Percentiles rank a stretch among this genome's conserved stretches.
Conservation (phyloP, 495 filamentous ascomycete species). For the Penicillium dipodomyicola region DNA sequence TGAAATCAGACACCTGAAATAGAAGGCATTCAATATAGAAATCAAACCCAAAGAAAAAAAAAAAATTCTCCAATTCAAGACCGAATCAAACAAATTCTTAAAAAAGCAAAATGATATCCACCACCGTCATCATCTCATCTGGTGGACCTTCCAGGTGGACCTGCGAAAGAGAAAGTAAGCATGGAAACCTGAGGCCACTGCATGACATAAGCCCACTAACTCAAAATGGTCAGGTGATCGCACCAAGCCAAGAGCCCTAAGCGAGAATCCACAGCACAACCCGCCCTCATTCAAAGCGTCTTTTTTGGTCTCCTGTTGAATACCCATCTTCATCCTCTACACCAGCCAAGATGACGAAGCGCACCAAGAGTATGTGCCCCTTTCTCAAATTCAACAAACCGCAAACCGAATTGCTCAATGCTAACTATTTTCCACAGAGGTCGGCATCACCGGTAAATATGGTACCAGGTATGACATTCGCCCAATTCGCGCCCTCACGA, state of each 20-base stretch:
- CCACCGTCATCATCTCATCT: constrained; percentile 5
- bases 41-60: not conserved
- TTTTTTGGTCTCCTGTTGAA: constrained; percentile 43
- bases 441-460: constrained; percentile 79
- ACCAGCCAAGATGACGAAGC: constrained; percentile 83
- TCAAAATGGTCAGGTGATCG: constrained; percentile 25
- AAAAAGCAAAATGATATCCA: not conserved
- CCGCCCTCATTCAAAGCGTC: constrained; percentile 35
- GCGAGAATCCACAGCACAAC: constrained; percentile 49
- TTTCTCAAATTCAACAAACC: constrained; percentile 5
- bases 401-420: constrained; percentile 11
- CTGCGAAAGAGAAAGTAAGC: constrained; percentile 7
- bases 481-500: constrained; percentile 24
- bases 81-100: not conserved
- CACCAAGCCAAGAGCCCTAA: constrained; percentile 41
- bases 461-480: constrained; percentile 58
- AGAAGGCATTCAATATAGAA: not conserved
- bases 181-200: constrained; percentile 4
- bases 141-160: constrained; percentile 8
- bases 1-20: not conserved
- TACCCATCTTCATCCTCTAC: constrained; percentile 47
- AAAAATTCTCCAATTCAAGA: not conserved
- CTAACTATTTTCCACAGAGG: constrained; percentile 57
- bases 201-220: constrained; percentile 21
- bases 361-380: constrained; percentile 73